phyloP scores from a whole-genome alignment of 2,329 filamentous ascomycete genomes.

The Apiospora kogelbergensis region DNA sequence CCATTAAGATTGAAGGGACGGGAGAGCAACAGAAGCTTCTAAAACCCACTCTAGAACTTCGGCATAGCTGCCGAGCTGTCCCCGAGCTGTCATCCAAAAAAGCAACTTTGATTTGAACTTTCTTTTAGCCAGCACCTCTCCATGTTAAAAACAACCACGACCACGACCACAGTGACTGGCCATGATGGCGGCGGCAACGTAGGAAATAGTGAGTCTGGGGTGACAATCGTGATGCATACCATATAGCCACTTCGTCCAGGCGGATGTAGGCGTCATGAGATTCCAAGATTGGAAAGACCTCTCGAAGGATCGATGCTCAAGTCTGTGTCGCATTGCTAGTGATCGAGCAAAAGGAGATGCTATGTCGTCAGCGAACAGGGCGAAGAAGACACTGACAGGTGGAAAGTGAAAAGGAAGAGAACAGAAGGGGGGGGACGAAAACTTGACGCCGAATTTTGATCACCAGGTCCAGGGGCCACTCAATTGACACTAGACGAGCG shows the following conservation, averaged over 20 bases:
- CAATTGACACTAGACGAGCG: constrained; percentile 1
- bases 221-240: not conserved
- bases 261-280: not conserved
- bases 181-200: not conserved
- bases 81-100: constrained; percentile 5
- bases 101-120: not conserved
- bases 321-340: not conserved
- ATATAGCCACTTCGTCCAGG: not conserved
- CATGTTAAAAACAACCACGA: not conserved
- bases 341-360: not conserved
- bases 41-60: constrained; percentile 5
- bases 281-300: not conserved
- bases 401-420: not conserved
- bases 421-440: not conserved
- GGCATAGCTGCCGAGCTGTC: not conserved
- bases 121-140: not conserved
- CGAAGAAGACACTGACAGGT: not conserved
- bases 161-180: not conserved
- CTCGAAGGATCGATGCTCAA: not conserved
- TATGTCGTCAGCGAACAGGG: not conserved
- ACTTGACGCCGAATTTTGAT: not conserved
- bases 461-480: not conserved
- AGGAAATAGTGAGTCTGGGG: not conserved
- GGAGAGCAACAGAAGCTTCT: not conserved
- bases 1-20: not conserved